Evolutionary conservation across 768 basidiomycete species (phyloP).

Genomic region (Rhodotorula taiwanensis): DNA sequence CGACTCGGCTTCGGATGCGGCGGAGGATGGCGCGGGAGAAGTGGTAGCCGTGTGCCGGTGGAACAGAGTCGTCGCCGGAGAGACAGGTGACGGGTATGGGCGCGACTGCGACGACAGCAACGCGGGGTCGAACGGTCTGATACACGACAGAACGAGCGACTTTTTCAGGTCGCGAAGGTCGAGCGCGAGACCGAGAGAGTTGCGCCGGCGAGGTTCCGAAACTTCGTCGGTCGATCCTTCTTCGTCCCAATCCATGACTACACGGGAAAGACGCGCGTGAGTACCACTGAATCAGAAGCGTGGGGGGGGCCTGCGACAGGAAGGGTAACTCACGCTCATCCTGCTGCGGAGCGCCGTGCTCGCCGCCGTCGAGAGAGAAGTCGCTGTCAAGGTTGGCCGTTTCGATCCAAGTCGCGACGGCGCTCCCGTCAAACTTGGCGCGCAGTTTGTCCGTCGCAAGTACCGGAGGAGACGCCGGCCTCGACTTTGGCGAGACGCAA

Average conservation of each 20-base stretch:
- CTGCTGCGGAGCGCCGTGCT: not conserved
- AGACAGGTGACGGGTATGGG: slow-evolving; percentile 1
- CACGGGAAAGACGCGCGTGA: no score
- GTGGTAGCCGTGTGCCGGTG: not conserved
- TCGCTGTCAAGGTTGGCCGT: not conserved
- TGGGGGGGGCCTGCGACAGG: no score
- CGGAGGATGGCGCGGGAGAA: not conserved
- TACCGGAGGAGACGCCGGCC: no score
- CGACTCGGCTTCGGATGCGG: not conserved
- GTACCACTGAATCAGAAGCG: no score
- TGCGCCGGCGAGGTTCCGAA: not conserved
- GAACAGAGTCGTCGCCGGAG: not conserved
- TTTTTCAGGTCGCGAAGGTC: not conserved
- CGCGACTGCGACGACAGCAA: no score
- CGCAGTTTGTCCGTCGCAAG: no score
- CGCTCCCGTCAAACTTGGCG: no score
- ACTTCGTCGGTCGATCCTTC: no score
- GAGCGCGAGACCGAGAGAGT: slow-evolving; percentile 22
- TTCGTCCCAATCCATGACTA: no score
- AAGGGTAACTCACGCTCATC: not conserved
- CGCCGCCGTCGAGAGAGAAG: slow-evolving; percentile 1
- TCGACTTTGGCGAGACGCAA: no score
- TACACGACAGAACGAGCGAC: not conserved
- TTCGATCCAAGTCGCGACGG: not conserved
- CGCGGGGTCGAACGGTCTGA: not conserved